A percentile compares a stretch with the other conserved stretches of the same genome.
Evolutionary conservation across 2,329 filamentous ascomycete genomes (phyloP).

Genomic region (Zasmidium citrigriseum): DNA sequence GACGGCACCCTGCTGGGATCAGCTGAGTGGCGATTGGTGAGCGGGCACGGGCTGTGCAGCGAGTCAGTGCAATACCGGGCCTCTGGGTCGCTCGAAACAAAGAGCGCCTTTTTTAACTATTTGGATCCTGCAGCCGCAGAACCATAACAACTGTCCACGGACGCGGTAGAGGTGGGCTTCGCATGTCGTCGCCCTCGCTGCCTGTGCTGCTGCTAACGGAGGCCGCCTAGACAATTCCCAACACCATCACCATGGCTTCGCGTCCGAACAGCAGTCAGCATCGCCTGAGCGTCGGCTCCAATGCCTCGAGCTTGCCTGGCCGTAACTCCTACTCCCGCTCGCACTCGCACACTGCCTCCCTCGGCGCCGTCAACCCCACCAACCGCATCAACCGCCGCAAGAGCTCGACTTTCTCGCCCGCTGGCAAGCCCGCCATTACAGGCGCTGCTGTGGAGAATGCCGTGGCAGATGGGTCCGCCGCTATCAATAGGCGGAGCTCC

Average conservation of each 20-base stretch:
- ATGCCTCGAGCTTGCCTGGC: slow-evolving; percentile 62
- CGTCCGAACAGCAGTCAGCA: slow-evolving; percentile 44
- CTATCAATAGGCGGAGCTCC: slow-evolving; percentile 64
- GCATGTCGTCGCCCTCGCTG: background rate
- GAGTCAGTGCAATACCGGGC: background rate
- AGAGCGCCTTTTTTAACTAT: background rate
- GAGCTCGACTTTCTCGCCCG: slow-evolving; percentile 79
- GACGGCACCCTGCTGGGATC: background rate
- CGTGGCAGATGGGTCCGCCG: slow-evolving; percentile 61
- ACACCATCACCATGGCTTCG: background rate
- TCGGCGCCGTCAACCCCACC: slow-evolving; percentile 73
- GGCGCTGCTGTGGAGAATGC: slow-evolving; percentile 67
- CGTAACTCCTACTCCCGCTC: slow-evolving; percentile 70
- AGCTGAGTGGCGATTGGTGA: background rate
- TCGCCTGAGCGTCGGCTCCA: slow-evolving; percentile 51
- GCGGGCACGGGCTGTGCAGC: background rate
- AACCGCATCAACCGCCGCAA: slow-evolving; percentile 91
- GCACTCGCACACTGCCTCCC: slow-evolving; percentile 77
- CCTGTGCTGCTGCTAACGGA: slow-evolving; percentile 4
- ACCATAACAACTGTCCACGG: too few species aligned
- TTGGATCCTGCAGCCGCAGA: too few species aligned
- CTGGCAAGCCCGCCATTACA: slow-evolving; percentile 72
- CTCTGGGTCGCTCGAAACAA: background rate
- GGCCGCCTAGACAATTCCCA: background rate
- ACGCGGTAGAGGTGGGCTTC: background rate